Evolutionary conservation across 768 basidiomycete genomes (phyloP), one percentile per base, ranked within the genome.

Genomic region (Panaeolus papilionaceus): DNA sequence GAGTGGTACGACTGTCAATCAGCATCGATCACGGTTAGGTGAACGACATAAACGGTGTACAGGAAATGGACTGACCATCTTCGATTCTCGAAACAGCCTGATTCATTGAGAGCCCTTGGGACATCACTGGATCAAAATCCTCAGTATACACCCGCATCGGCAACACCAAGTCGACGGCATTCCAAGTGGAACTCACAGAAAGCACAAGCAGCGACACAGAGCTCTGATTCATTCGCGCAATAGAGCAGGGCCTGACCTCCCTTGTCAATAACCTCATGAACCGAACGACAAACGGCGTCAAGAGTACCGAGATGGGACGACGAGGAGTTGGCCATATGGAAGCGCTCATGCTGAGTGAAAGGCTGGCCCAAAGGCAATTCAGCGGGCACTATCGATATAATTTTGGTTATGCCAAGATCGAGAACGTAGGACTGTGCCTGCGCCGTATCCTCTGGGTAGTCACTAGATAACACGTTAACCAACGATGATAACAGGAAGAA

Each of bases 381-480:
- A 0, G 64, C 42, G 2, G 64, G 64, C 12, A 37, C 45, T 8
- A 64, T 64, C 4, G 64, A 64, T 11, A 51, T 37, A 28, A 64
- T 26, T 20, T 47, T 38, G 18, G 64, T 47, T 16, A 64, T 33
- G 14, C 45, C 49, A 45, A 64, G 45, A 38, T 64, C 64, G 8
- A 45, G 45, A 9, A 64, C 23, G 49, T 64, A 64, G 14, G 64
- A 64, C 47, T 84, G 81, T 16, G 82, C 85, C 70, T 87, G 83
- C 23, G 82, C 80, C 0, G 77, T 68, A 63, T 90, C 86, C 38
- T 81, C 75, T 0, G 89, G 89, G 70, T 89, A 89, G 45, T 88
- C 87, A 69, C 89, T 86, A 67, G 26, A 6, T 64, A 9, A 39
- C 20, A 66, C 2, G 18, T 12, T 61, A 54, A 61, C 42, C 4